Base-by-base conservation (phyloP, 495 filamentous ascomycete species). In the Venustampulla echinocandica region DNA sequence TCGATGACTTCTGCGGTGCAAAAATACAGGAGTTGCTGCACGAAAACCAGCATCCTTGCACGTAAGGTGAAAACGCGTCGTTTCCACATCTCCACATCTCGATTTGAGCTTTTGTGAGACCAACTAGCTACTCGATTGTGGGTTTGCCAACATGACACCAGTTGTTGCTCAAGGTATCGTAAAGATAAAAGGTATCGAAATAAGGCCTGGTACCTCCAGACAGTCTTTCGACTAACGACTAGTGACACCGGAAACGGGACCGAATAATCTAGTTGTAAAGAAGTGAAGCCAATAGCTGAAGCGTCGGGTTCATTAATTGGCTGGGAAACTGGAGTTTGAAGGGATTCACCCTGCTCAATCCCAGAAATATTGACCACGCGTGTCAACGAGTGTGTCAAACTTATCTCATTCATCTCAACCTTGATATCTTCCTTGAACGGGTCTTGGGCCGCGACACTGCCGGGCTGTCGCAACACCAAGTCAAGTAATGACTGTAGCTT, bases 341-440 rank as follows among this genome's bases (percentile, higher is more conserved):
- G 53, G 3, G 78, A 76, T 53, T 87, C 79, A 43, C 94, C 93
- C 55, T 93, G 83, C 52, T 95, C 89, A 45, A 97, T 84, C 17
- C 92, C 92, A 1, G 84, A 88, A 47, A 96, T 92, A 57, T 84
- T 96, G 46, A 98, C 90, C 22, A 98, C 88, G 17, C 89, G 80
- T 79, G 95, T 95, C 40, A 98, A 70, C 73, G 87, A 90, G 55
- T 90, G 90, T 4, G 86, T 92, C 21, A 98, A 76, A 14, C 85
- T 82, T 42, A 90, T 78, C 54, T 95, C 88, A 64, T 95, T 96
- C 87, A 97, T 95, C 51, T 85, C 80, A 7, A 98, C 85, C 61
- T 93, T 95, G 52, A 98, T 87, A 57, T 97, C 89, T 62, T 98
- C 92, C 60, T 96, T 97, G 71, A 90, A 98, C 0, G 90, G 88